Conservation (phyloP, 2,329 filamentous ascomycete species). For the Colletotrichum australisinense region DNA sequence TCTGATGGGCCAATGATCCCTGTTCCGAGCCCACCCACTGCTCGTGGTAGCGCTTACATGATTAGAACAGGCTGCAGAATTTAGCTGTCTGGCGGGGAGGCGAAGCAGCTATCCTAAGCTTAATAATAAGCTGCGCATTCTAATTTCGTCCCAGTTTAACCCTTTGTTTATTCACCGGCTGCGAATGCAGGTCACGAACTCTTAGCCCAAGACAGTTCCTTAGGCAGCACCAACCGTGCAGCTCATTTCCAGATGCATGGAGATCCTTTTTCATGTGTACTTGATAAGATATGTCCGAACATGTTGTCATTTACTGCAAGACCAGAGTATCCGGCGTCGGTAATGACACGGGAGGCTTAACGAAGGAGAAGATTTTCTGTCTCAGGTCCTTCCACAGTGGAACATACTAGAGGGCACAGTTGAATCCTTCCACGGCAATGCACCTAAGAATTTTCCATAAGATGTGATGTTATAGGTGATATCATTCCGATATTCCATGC, state of each 20-base stretch:
- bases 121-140: not conserved
- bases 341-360: no score
- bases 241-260: not conserved
- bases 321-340: no score
- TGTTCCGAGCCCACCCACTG: not conserved
- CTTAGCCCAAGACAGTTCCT: not conserved
- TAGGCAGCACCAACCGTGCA: not conserved
- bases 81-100: not conserved
- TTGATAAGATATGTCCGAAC: not conserved
- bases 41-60: not conserved
- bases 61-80: not conserved
- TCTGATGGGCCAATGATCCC: not conserved
- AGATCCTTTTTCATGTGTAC: no score
- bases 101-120: not conserved
- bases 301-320: not conserved
- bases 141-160: not conserved
- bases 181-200: not conserved
- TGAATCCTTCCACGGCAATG: no score
- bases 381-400: no score
- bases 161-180: not conserved
- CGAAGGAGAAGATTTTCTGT: no score
- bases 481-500: no score
- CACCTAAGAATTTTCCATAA: no score
- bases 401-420: no score
- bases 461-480: no score